Evolutionary conservation across 371 early-diverging fungal species (phyloP), one percentile per base, ranked within the genome.

Genomic region (Capillidium heterosporum): DNA sequence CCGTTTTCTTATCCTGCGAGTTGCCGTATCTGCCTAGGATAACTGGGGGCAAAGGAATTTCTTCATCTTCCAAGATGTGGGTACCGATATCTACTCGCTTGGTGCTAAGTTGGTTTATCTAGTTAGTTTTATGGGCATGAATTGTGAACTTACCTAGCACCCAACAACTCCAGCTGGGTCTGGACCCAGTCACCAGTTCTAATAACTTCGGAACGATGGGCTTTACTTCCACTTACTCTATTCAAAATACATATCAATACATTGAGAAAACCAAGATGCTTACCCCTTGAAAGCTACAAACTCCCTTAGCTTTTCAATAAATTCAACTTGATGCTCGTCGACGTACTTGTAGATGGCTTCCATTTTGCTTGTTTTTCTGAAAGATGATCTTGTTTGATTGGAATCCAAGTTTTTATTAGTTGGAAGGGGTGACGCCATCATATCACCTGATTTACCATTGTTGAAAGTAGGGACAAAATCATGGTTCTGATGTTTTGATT

Each of bases 261-360:
- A 61, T 49, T 52, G 23, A 39, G 5, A 17, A 57, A 13, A 31
- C 7, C 21, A 54, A 39, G n/a, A 35, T 17, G 27, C 29, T 59
- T 77, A 84, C 84, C 82, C 81, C 48, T 91, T 87, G 58, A 95
- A 94, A 41, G 87, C 91, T 26, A 95, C 95, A 31, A 78, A 87
- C 69, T 93, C 90, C 48, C 82, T 81, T 55, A 95, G 81, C 61
- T 82, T 73, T 52, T 85, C 78, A 63, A 95, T 74, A 65, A 84
- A 92, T 64, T 73, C 69, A 56, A 79, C 68, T 65, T 87, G 81
- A 70, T 87, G 78, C 60, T 80, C 65, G 61, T 89, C 85, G 57
- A 92, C 82, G 63, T 84, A 80, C 21, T 76, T 74, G 65, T 84
- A 81, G 69, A 80, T 77, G 61, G 74, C 62, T 50, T 77, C 67